Base-by-base conservation (phyloP, 306 rosid species). In the Hippophae rhamnoides region DNA sequence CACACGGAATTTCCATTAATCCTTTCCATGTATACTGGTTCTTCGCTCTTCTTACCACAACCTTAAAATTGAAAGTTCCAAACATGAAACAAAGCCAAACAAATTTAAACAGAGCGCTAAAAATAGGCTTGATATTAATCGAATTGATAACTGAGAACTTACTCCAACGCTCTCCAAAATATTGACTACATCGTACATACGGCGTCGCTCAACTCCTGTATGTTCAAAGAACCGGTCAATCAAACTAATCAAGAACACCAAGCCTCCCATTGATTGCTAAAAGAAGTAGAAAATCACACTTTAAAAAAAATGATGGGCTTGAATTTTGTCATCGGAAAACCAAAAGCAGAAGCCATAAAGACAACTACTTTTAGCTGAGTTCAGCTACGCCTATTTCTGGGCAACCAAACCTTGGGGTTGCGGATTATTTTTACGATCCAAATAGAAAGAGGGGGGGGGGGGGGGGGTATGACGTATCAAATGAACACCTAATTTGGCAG, bases 151-250 rank as follows among this genome's bases (percentile, higher is more conserved):
- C 10, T 7, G n/a, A 41, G 45, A 60, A 52, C 60, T 68, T 63
- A 72, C 81, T 47, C 84, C 78, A n/a, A 79, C 65, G 50, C 68
- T 79, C 75, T 79, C 84, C 49, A 74, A 65, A 11, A 79, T 72
- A 65, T 79, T 79, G 64, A 79, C 84, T 44, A 79, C 79, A 53
- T 79, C 80, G 52, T 79, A 79, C 75, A 79, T 79, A 25, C 78
- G 84, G 61, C 80, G 78, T 27, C 84, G 77, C 64, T 71, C 80
- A n/a, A 79, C 84, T 43, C 81, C 81, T 76, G 70, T 43, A 61
- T n/a, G 45, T 43, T 54, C 51, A 68, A 72, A 42, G 7, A 31
- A 2, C 38, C 38, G 38, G 3, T 31, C 38, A 31, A 31, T 4
- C 38, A 31, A 31, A 31, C 38, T 31, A 31, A 27, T 31, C 38